Evolutionary conservation across 1,139 yeast genomes (phyloP).

Genomic region (Saccharomyces uvarum): DNA sequence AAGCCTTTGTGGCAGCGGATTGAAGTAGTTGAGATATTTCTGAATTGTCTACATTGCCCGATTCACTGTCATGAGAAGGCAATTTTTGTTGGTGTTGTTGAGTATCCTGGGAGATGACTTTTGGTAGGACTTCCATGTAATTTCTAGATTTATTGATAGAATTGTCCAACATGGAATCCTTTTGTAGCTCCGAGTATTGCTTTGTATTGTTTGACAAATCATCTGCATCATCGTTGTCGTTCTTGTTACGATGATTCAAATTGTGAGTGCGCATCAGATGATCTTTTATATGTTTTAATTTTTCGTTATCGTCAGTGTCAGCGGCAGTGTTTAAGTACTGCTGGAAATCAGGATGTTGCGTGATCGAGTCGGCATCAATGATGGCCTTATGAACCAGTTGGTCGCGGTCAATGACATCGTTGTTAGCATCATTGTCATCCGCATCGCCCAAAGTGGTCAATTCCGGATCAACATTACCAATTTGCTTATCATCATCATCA

Average conservation of each 20-base stretch:
- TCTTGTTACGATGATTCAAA: not conserved
- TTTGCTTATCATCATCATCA: not conserved
- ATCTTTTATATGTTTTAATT: not conserved
- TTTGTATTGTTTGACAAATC: not conserved
- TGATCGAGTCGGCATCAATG: slow-evolving; percentile 55
- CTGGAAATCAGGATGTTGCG: slow-evolving; percentile 44
- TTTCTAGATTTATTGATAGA: not conserved
- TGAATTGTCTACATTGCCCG: not conserved
- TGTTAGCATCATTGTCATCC: not conserved
- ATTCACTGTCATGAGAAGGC: slow-evolving; percentile 1
- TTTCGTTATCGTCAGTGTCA: slow-evolving; percentile 6
- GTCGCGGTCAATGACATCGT: slow-evolving; percentile 39
- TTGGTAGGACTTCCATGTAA: slow-evolving; percentile 5
- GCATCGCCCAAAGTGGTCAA: not conserved
- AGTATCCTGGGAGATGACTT: slow-evolving; percentile 16
- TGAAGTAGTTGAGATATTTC: slow-evolving; percentile 16
- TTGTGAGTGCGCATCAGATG: not conserved
- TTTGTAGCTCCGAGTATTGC: not conserved
- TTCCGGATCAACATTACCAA: not conserved
- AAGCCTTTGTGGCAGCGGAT: slow-evolving; percentile 30
- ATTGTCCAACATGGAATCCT: not conserved
- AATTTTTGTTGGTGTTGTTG: slow-evolving; percentile 5
- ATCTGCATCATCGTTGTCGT: not conserved
- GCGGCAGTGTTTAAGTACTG: slow-evolving; percentile 36
- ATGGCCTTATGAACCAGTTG: slow-evolving; percentile 62